These are phyloP conservation scores for Cicer bijugum DNA, from an alignment of 306 rosid genomes.

Conservation along the genomic window DNA sequence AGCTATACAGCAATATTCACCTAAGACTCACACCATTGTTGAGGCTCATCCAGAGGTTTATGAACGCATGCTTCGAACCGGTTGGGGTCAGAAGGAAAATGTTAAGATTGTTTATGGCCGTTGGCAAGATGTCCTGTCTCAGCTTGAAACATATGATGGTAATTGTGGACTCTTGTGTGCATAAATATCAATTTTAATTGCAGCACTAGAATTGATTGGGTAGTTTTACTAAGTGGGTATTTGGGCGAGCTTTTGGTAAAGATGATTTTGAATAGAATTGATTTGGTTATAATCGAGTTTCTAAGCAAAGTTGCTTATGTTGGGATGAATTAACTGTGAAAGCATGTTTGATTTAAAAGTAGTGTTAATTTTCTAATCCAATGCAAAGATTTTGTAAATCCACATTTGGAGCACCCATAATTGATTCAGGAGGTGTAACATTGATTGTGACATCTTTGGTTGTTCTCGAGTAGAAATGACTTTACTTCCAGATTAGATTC, in stretches of 20 bases:
- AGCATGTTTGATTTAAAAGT: too few species aligned
- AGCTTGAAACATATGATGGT: constrained; percentile 83
- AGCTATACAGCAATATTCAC: constrained; percentile 78
- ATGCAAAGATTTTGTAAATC: too few species aligned
- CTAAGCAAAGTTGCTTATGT: background rate
- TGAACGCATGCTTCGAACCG: constrained; percentile 65
- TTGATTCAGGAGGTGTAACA: too few species aligned
- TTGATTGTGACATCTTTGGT: background rate
- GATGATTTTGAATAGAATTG: background rate
- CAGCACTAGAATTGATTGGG: constrained; percentile 12
- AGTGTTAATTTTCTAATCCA: too few species aligned
- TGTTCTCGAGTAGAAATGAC: too few species aligned
- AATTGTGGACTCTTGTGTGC: constrained; percentile 40
- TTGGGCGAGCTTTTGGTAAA: background rate
- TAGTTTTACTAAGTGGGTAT: background rate
- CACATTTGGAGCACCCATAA: too few species aligned
- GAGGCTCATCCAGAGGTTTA: constrained; percentile 92
- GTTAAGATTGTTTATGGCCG: constrained; percentile 79
- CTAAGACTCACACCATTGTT: constrained; percentile 73
- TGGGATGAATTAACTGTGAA: background rate
- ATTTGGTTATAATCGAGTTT: background rate
- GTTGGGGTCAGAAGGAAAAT: constrained; percentile 77
- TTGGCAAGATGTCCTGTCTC: constrained; percentile 84
- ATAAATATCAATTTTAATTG: constrained; percentile 2
- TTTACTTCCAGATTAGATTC: too few species aligned